These are phyloP conservation scores for Wickerhamomyces pijperi DNA, from an alignment of 805 yeast species.

Conservation along the genomic window DNA sequence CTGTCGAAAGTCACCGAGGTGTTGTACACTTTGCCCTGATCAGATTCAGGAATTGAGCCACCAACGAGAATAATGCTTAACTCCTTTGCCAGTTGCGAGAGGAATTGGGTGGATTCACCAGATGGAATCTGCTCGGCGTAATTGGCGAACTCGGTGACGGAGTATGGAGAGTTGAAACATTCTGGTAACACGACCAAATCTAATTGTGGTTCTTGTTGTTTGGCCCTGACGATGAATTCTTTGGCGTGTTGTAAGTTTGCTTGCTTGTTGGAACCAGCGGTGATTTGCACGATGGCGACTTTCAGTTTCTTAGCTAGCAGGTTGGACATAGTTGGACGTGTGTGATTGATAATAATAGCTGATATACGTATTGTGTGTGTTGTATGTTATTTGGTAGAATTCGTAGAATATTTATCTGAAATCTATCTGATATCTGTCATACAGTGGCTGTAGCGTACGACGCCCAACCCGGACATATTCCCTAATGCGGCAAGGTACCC, in stretches of 20 bases:
- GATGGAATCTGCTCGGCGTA: constrained; percentile 82
- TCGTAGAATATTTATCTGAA: too few species aligned
- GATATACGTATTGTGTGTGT: too few species aligned
- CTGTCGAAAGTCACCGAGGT: constrained; percentile 69
- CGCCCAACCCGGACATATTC: too few species aligned
- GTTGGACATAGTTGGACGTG: constrained; percentile 9
- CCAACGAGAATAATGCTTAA: constrained; percentile 65
- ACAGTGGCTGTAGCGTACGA: too few species aligned
- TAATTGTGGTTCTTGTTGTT: constrained; percentile 42
- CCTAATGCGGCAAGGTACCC: too few species aligned
- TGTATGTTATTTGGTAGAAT: too few species aligned
- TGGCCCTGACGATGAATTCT: constrained; percentile 52
- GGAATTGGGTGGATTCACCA: constrained; percentile 55
- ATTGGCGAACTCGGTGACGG: constrained; percentile 74
- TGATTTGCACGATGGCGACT: constrained; percentile 75
- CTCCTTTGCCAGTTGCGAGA: constrained; percentile 59
- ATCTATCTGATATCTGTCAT: too few species aligned
- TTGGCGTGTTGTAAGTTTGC: constrained; percentile 66
- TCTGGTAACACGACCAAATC: constrained; percentile 89
- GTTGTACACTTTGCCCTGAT: constrained; percentile 52
- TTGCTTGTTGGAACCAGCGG: constrained; percentile 60
- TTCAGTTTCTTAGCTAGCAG: constrained; percentile 39
- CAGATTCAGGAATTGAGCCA: constrained; percentile 83
- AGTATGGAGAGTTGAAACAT: constrained; percentile 92
- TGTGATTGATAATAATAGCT: too few species aligned